Base-by-base conservation (phyloP, 257 asterid genomes). In the Craterostigma plantagineum region DNA sequence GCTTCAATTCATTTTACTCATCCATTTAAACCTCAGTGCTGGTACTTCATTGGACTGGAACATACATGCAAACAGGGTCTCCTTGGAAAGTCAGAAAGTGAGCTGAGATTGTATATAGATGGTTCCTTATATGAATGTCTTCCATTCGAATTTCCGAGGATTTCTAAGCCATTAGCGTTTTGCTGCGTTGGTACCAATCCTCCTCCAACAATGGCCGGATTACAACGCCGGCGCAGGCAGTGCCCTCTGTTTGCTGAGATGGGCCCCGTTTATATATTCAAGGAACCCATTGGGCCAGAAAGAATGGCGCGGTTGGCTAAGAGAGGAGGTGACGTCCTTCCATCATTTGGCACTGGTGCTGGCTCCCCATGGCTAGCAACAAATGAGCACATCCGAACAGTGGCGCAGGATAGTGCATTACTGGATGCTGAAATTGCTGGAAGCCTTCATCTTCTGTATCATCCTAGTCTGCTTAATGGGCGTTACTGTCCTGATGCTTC, bases 151-250 rank as follows among this genome's bases (percentile, higher is more conserved):
- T 82, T 79, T 64, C 98, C 98, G 27, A 69, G 91, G 59, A 87
- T 87, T 68, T 82, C 98, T 53, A 87, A 74, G 70, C 93, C 95
- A n/a, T 95, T 87, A 53, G 90, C 98, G 38, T 87, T 82, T 67
- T 87, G 98, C 73, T 87, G 98, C 66, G 76, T 87, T 36, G 98
- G 95, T 43, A 87, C 98, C 48, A 87, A 87, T 65, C 98, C 98
- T 54, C 98, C 95, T 44, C 98, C 98, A 62, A 87, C 98, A 47
- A 87, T 87, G 90, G 98, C 98, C 66, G 95, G 98, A 43, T 63
- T 82, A 64, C 98, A 82, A 58, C 92, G 98, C 10, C 95, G 95
- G 18, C 92, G 98, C 43, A 93, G 98, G 52, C 98, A 85, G 54
- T 85, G 96, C 65, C 96, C 96, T 54, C 58, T 85, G 76, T 85